phyloP scores from a whole-genome alignment of 2,329 filamentous ascomycete species.

The Talaromyces pinophilus region DNA sequence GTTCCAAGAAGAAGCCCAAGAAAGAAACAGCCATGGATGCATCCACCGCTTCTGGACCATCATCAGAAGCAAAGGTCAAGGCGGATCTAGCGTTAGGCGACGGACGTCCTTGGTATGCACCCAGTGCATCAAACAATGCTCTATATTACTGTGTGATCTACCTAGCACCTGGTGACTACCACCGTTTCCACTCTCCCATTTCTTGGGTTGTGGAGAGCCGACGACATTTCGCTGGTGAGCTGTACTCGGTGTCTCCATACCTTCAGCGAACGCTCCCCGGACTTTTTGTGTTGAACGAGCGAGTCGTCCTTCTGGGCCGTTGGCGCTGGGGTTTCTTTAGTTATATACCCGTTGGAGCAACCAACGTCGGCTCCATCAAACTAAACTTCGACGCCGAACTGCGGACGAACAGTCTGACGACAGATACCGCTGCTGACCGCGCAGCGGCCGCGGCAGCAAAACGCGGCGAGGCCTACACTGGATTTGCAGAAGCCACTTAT shows the following conservation, averaged over 20 bases:
- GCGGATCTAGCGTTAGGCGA: slow-evolving; percentile 76
- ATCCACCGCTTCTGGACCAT: slow-evolving; percentile 65
- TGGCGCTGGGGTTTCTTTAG: slow-evolving; percentile 99
- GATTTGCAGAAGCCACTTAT: slow-evolving; percentile 91
- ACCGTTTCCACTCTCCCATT: slow-evolving; percentile 93
- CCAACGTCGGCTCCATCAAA: slow-evolving; percentile 94
- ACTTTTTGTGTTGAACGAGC: slow-evolving; percentile 94
- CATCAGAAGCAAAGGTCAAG: slow-evolving; percentile 79
- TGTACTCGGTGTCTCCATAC: slow-evolving; percentile 94
- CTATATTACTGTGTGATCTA: slow-evolving; percentile 96
- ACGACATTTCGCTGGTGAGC: slow-evolving; percentile 95
- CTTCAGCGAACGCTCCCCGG: slow-evolving; percentile 89
- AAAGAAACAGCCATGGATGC: slow-evolving; percentile 67
- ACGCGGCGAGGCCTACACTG: slow-evolving; percentile 79
- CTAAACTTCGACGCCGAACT: slow-evolving; percentile 96
- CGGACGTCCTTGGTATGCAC: slow-evolving; percentile 65
- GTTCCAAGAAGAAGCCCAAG: slow-evolving; percentile 51
- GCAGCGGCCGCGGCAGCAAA: slow-evolving; percentile 77
- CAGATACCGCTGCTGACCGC: slow-evolving; percentile 85
- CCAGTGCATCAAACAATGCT: slow-evolving; percentile 63
- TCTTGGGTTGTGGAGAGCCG: slow-evolving; percentile 93
- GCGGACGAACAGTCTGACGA: slow-evolving; percentile 85
- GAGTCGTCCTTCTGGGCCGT: slow-evolving; percentile 85
- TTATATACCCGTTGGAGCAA: slow-evolving; percentile 92
- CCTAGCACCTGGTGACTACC: slow-evolving; percentile 94